phyloP scores from a whole-genome alignment of 2,329 filamentous ascomycete species.

The Cladosporium sp. region DNA sequence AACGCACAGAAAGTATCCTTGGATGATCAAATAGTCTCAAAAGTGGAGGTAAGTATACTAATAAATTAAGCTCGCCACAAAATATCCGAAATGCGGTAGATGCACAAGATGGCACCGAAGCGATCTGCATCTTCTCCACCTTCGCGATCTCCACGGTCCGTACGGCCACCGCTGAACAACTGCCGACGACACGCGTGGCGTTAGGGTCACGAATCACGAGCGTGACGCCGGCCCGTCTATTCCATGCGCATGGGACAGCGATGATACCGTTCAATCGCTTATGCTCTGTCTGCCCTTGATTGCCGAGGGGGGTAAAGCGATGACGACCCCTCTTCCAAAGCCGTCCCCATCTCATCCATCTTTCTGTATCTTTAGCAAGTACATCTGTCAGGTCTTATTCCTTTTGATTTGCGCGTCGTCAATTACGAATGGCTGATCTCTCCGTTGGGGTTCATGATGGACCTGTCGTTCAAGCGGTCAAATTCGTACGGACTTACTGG shows the following conservation, averaged over 20 bases:
- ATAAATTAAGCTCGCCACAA: too few species aligned
- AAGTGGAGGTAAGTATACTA: too few species aligned
- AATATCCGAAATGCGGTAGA: too few species aligned
- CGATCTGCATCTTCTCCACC: background rate
- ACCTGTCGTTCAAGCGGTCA: slow-evolving; percentile 15
- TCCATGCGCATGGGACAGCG: background rate
- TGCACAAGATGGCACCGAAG: background rate
- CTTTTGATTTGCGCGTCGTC: too few species aligned
- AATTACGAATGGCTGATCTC: slow-evolving; percentile 15
- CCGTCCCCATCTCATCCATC: background rate
- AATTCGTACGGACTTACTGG: slow-evolving; percentile 18
- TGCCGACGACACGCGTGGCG: slow-evolving; percentile 10
- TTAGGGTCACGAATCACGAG: background rate
- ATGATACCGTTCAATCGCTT: background rate
- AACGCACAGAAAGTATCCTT: too few species aligned
- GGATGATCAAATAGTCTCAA: too few species aligned
- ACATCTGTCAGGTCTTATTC: too few species aligned
- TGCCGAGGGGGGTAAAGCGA: background rate
- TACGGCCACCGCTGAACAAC: background rate
- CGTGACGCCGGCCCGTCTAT: background rate
- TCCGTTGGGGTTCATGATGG: slow-evolving; percentile 10
- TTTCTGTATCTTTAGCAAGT: too few species aligned
- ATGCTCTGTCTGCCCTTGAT: background rate
- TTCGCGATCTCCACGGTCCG: too few species aligned
- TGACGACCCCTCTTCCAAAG: background rate